Percentiles rank a stretch among this genome's conserved stretches.
These are phyloP conservation scores for Lecanicillium sp. DNA, from an alignment of 2,329 filamentous ascomycete genomes.

Conservation along the genomic window DNA sequence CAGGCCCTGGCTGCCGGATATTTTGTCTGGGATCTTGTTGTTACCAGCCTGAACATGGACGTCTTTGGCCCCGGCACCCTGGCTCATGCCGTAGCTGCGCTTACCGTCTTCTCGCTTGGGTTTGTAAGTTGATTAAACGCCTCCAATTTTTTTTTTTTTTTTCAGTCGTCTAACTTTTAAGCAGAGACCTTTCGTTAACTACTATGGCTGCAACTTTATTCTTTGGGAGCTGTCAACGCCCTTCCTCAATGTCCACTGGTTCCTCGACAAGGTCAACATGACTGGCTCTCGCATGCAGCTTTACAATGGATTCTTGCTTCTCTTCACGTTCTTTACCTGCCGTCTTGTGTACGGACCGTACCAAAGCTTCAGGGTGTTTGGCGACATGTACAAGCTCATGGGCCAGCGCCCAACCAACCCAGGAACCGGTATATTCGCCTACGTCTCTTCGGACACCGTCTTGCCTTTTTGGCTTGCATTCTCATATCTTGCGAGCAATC, in stretches of 20 bases:
- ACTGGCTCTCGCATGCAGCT: slow-evolving; percentile 68
- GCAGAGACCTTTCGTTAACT: slow-evolving; percentile 77
- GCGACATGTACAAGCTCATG: slow-evolving; percentile 55
- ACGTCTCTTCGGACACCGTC: slow-evolving; percentile 37
- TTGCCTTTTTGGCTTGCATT: slow-evolving; percentile 64
- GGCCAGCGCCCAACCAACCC: slow-evolving; percentile 26
- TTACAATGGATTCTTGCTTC: slow-evolving; percentile 67
- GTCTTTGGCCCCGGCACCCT: slow-evolving; percentile 72
- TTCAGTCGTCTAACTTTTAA: slow-evolving; percentile 3
- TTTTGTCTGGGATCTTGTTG: slow-evolving; percentile 73
- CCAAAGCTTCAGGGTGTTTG: slow-evolving; percentile 60
- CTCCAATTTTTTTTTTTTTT: slow-evolving; percentile 10
- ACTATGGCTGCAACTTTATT: slow-evolving; percentile 73
- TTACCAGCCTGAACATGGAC: slow-evolving; percentile 59
- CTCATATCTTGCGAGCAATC: slow-evolving; percentile 62
- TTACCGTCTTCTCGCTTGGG: slow-evolving; percentile 68
- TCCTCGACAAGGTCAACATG: slow-evolving; percentile 78
- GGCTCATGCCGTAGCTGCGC: slow-evolving; percentile 67
- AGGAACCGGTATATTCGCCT: slow-evolving; percentile 28
- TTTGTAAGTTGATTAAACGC: slow-evolving; percentile 54
- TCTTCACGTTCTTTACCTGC: slow-evolving; percentile 67
- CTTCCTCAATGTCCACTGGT: slow-evolving; percentile 87
- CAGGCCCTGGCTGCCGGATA: slow-evolving; percentile 74
- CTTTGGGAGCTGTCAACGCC: slow-evolving; percentile 82
- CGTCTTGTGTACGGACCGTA: slow-evolving; percentile 73